Evolutionary conservation across 192 early-diverging fungal genomes (phyloP).

Genomic region (Gaertneriomyces sp.): DNA sequence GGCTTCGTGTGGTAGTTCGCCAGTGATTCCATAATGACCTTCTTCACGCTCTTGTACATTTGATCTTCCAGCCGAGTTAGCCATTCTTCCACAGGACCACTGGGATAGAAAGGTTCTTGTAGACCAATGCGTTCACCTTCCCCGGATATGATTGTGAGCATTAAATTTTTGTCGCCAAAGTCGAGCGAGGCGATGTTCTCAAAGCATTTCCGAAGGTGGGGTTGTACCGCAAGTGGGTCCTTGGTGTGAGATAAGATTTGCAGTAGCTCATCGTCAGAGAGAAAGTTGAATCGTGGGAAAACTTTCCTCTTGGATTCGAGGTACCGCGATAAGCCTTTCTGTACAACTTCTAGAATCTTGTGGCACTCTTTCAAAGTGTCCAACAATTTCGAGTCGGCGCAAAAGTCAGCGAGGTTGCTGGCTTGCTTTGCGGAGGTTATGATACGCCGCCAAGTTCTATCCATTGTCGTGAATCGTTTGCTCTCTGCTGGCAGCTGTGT

Average conservation of each 20-base stretch:
- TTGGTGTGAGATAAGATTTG: conserved; percentile 63
- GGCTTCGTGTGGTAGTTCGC: conserved; percentile 38
- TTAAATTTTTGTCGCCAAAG: conserved; percentile 46
- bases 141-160: conserved; percentile 54
- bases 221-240: conserved; percentile 61
- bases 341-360: conserved; percentile 58
- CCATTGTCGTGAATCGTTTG: conserved; percentile 62
- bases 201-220: conserved; percentile 60
- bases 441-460: conserved; percentile 56
- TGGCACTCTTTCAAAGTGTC: conserved; percentile 61
- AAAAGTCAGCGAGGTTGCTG: conserved; percentile 54
- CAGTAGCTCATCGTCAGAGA: conserved; percentile 59
- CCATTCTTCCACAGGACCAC: conserved; percentile 60
- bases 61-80: conserved; percentile 52
- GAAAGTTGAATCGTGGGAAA: conserved; percentile 62
- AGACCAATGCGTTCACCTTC: conserved; percentile 56
- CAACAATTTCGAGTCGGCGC: conserved; percentile 52
- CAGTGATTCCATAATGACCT: conserved; percentile 54
- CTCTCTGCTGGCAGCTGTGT: conserved; percentile 56
- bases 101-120: conserved; percentile 57
- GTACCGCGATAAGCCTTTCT: conserved; percentile 58
- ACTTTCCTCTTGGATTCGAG: conserved; percentile 57
- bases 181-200: conserved; percentile 58
- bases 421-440: conserved; percentile 52
- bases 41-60: conserved; percentile 55